Conservation (phyloP, 805 yeast species). For the Tetrapisispora phaffii region DNA sequence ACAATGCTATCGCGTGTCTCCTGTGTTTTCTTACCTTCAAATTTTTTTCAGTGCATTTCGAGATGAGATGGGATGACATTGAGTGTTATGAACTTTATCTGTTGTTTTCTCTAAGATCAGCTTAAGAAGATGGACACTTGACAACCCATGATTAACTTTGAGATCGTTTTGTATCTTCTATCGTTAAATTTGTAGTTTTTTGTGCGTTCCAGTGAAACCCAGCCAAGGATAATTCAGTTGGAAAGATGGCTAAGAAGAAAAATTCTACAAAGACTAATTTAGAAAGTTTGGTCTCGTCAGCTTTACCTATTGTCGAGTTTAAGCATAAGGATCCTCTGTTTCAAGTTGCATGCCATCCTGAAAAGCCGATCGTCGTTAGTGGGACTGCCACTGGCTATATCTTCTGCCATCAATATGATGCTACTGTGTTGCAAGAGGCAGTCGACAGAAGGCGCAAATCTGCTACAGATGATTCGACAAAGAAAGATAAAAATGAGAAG, state of each 20-base stretch:
- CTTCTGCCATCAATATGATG: conserved; percentile 49
- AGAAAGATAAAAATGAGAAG: conserved; percentile 23
- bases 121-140: too few relatives aligned
- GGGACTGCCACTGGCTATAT: conserved; percentile 84
- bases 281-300: conserved; percentile 7
- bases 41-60: too few relatives aligned
- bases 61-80: too few relatives aligned
- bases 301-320: conserved; percentile 30
- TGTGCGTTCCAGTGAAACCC: too few relatives aligned
- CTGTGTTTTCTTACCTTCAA: too few relatives aligned
- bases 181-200: too few relatives aligned
- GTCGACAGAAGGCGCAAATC: conserved; percentile 12
- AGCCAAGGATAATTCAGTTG: too few relatives aligned
- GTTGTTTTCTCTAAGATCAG: too few relatives aligned
- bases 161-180: too few relatives aligned
- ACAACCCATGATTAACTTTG: too few relatives aligned
- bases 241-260: conserved; percentile 6
- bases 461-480: conserved; percentile 19
- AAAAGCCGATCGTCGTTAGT: conserved; percentile 47
- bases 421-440: conserved; percentile 32
- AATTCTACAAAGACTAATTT: conserved; percentile 13
- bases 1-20: too few relatives aligned
- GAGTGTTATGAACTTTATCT: too few relatives aligned
- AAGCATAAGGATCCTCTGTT: conserved; percentile 56
- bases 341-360: conserved; percentile 69